These are phyloP conservation scores for Wallacemonas sp. DNA, from an alignment of 208 protist genomes.

Conservation along the genomic window DNA sequence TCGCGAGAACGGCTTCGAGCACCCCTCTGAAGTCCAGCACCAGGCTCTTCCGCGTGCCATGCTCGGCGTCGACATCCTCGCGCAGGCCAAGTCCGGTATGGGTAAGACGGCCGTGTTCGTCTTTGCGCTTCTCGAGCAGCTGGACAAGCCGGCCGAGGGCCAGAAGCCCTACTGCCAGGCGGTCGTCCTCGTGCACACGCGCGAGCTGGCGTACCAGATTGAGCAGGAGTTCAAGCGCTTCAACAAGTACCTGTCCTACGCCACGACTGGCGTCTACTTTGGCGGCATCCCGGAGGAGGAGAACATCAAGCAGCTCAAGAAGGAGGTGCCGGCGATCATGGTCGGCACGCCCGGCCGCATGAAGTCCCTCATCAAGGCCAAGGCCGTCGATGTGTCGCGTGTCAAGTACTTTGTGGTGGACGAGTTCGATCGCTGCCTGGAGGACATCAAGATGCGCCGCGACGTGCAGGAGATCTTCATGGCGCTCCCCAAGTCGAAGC, in stretches of 20 bases:
- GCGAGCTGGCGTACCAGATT: slow-evolving; percentile 99
- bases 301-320: slow-evolving; percentile 87
- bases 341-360: slow-evolving; percentile 98
- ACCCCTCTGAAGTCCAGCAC: slow-evolving; percentile 97
- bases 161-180: slow-evolving; percentile 88
- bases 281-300: slow-evolving; percentile 95
- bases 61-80: slow-evolving; percentile 97
- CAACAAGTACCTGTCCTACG: slow-evolving; percentile 95
- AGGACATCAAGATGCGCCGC: slow-evolving; percentile 94
- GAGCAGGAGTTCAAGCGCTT: slow-evolving; percentile 98
- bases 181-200: slow-evolving; percentile 96
- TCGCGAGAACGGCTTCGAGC: slow-evolving; percentile 93
- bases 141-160: slow-evolving; percentile 88
- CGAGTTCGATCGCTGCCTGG: slow-evolving; percentile 99
- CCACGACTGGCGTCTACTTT: slow-evolving; percentile 96
- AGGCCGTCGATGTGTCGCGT: slow-evolving; percentile 92
- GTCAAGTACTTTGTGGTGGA: slow-evolving; percentile 99
- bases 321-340: slow-evolving; percentile 95
- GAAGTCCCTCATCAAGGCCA: slow-evolving; percentile 90
- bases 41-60: slow-evolving; percentile 99
- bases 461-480: slow-evolving; percentile 99
- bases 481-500: slow-evolving; percentile 97
- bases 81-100: slow-evolving; percentile 99
- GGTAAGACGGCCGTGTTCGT: slow-evolving; percentile 99
- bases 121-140: slow-evolving; percentile 97